A percentile compares a stretch with the other conserved stretches of the same genome.
These are phyloP conservation scores for Calonectria pauciramosa DNA, from an alignment of 2,329 filamentous ascomycete genomes.

Conservation along the genomic window DNA sequence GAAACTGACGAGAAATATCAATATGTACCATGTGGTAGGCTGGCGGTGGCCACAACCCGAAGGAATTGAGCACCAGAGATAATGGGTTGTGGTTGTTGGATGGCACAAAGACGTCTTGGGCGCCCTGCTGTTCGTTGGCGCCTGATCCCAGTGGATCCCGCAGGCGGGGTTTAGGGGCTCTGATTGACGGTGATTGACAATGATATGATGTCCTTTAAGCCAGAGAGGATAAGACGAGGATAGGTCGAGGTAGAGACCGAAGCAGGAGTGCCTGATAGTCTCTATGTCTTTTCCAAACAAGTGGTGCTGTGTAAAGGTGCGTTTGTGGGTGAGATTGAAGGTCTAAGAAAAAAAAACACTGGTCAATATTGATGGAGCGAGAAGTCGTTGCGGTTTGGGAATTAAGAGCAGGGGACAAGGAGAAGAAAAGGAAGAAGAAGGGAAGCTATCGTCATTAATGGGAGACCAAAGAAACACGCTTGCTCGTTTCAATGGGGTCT, in stretches of 20 bases:
- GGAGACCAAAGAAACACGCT: conserved; percentile 23
- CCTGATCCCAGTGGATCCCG: conserved; percentile 24
- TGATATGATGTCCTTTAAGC: conserved; percentile 5
- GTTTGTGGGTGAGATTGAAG: neutral
- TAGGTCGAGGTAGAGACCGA: neutral
- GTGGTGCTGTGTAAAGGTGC: neutral
- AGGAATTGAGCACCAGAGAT: neutral
- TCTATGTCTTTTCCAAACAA: neutral
- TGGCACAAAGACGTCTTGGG: neutral
- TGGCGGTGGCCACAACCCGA: conserved; percentile 1
- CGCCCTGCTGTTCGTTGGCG: conserved; percentile 17
- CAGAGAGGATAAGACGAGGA: neutral
- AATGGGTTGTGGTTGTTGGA: neutral
- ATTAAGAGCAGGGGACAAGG: neutral
- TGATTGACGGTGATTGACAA: neutral
- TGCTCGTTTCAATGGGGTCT: conserved; percentile 14
- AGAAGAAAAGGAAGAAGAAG: neutral
- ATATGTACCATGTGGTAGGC: conserved; percentile 15
- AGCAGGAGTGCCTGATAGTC: no score
- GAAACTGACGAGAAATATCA: conserved; percentile 2
- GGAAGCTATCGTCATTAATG: neutral
- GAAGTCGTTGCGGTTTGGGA: neutral
- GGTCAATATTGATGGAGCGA: conserved; percentile 19
- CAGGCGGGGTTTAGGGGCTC: conserved; percentile 16
- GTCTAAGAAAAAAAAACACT: neutral